Percentiles rank a stretch among this genome's conserved stretches.
Evolutionary conservation across 78 protist genomes (phyloP).

Genomic region (Dictyostelium firmibasis): DNA sequence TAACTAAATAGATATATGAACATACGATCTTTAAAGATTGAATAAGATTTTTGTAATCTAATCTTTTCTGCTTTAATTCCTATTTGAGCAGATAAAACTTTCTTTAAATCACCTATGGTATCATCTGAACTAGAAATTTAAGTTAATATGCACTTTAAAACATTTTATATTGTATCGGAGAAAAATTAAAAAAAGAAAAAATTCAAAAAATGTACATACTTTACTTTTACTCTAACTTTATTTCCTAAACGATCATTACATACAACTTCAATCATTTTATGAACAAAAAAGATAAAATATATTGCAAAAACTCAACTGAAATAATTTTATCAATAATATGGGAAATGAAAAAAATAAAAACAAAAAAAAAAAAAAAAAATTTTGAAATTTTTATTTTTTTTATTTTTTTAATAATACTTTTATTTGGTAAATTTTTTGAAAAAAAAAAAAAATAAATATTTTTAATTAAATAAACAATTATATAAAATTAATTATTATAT

Average conservation of each 20-base stretch:
- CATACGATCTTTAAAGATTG: conserved; percentile 94
- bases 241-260: conserved; percentile 97
- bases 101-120: conserved; percentile 98
- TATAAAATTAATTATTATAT: too few relatives aligned
- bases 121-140: conserved; percentile 88
- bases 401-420: too few relatives aligned
- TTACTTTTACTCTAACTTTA: conserved; percentile 95
- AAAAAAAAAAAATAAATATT: too few relatives aligned
- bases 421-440: too few relatives aligned
- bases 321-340: not conserved
- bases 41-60: conserved; percentile 94
- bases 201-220: conserved; percentile 42
- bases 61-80: conserved; percentile 96
- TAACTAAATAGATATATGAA: not conserved
- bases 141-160: too few relatives aligned
- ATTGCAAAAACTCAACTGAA: too few relatives aligned
- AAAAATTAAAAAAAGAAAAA: not conserved
- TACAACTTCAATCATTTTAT: conserved; percentile 94
- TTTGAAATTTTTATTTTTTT: too few relatives aligned
- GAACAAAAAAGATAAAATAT: not conserved
- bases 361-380: too few relatives aligned
- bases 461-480: too few relatives aligned
- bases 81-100: conserved; percentile 97
- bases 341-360: not conserved
- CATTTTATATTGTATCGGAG: not conserved